Evolutionary conservation across 306 rosid species (phyloP).

Genomic region (Cicer pinnatifidum): DNA sequence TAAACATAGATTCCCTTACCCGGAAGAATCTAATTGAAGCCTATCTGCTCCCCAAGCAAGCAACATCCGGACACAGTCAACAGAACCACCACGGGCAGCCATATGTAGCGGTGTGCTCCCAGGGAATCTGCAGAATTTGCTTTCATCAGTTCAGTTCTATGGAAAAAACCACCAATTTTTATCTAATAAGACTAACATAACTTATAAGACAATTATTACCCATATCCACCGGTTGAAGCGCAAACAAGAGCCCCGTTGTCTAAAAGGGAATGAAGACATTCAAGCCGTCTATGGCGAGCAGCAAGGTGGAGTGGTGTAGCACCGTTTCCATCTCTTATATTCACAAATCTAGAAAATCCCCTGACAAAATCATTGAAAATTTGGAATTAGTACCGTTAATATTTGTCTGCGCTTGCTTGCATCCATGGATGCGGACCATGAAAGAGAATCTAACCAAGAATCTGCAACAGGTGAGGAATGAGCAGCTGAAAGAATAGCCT

Average conservation of each 20-base stretch:
- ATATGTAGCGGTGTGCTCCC: slow-evolving; percentile 89
- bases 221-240: slow-evolving; percentile 77
- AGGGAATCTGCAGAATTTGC: slow-evolving; percentile 64
- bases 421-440: not conserved
- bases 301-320: slow-evolving; percentile 90
- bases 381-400: slow-evolving; percentile 14
- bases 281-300: slow-evolving; percentile 67
- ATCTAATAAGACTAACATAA: slow-evolving; percentile 25
- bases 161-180: slow-evolving; percentile 27
- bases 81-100: slow-evolving; percentile 85
- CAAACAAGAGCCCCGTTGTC: slow-evolving; percentile 88
- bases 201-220: slow-evolving; percentile 53
- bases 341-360: slow-evolving; percentile 91
- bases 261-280: slow-evolving; percentile 70
- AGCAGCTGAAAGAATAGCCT: slow-evolving; percentile 74
- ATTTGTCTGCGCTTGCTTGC: not conserved
- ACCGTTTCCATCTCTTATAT: slow-evolving; percentile 85
- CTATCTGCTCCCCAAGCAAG: slow-evolving; percentile 96
- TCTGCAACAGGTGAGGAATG: slow-evolving; percentile 72
- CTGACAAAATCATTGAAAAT: slow-evolving; percentile 51
- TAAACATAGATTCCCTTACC: slow-evolving; percentile 54
- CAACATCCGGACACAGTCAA: slow-evolving; percentile 80
- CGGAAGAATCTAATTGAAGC: slow-evolving; percentile 73
- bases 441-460: slow-evolving; percentile 65
- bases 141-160: slow-evolving; percentile 46